Evolutionary conservation across 2,329 filamentous ascomycete genomes (phyloP).

Genomic region (Pseudopyricularia javanii): DNA sequence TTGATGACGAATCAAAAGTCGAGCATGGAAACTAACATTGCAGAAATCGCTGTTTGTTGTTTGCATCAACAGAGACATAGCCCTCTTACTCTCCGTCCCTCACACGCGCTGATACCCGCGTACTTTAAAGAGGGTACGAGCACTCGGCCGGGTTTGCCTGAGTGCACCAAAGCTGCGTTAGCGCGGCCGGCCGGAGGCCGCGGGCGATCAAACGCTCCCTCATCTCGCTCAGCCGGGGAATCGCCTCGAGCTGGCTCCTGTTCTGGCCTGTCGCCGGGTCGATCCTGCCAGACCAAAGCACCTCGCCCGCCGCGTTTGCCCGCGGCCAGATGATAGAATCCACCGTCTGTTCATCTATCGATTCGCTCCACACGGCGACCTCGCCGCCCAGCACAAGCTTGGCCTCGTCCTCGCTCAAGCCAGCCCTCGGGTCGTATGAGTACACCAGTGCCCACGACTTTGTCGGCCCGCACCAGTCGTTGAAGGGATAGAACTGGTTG

Average conservation of each 20-base stretch:
- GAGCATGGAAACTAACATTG: no score
- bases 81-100: no score
- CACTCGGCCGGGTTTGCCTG: slow-evolving; percentile 41
- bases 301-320: slow-evolving; percentile 60
- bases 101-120: no score
- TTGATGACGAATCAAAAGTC: no score
- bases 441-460: slow-evolving; percentile 79
- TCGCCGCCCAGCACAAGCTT: slow-evolving; percentile 71
- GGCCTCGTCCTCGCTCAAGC: slow-evolving; percentile 46
- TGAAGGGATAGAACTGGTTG: slow-evolving; percentile 51
- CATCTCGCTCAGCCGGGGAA: slow-evolving; percentile 60
- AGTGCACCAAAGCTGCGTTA: slow-evolving; percentile 64
- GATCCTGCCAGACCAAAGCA: slow-evolving; percentile 64
- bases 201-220: slow-evolving; percentile 61
- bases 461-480: slow-evolving; percentile 67
- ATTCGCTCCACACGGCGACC: slow-evolving; percentile 71
- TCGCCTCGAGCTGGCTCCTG: slow-evolving; percentile 57
- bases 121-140: slow-evolving; percentile 11
- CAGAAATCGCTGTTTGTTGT: no score
- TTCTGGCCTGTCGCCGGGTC: slow-evolving; percentile 52
- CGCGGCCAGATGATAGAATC: slow-evolving; percentile 72
- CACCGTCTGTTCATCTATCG: slow-evolving; percentile 61
- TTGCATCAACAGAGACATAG: no score
- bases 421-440: slow-evolving; percentile 60
- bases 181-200: slow-evolving; percentile 49